Percentiles rank a stretch among this genome's conserved stretches.
Conservation (phyloP, 345 rosid species). For the Fremontodendron californicum region DNA sequence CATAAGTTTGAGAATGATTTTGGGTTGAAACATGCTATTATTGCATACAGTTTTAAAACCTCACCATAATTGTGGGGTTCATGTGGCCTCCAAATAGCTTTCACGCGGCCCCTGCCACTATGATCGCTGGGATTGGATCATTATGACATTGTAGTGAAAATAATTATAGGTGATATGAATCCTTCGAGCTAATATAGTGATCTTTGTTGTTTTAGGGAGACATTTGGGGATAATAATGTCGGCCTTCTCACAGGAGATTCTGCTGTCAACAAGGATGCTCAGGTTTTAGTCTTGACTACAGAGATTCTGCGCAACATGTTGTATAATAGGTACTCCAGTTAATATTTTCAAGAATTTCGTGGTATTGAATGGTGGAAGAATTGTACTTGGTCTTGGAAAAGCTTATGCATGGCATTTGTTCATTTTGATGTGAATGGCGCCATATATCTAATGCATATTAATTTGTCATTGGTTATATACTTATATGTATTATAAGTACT, state of each 20-base stretch:
- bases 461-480: not conserved
- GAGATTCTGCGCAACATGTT: conserved; percentile 96
- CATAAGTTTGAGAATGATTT: not conserved
- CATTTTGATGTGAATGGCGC: not conserved
- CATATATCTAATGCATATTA: not conserved
- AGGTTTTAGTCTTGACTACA: conserved; percentile 83
- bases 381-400: not conserved
- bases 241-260: conserved; percentile 95
- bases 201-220: conserved; percentile 44
- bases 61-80: not conserved
- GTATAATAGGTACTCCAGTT: conserved; percentile 65
- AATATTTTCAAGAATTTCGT: not conserved
- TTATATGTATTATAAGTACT: not conserved
- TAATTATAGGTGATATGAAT: conserved; percentile 4
- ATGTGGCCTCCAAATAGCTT: not conserved
- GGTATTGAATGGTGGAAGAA: not conserved
- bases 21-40: not conserved
- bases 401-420: not conserved
- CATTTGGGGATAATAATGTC: conserved; percentile 84
- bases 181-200: conserved; percentile 9
- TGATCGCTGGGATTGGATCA: not conserved
- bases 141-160: not conserved
- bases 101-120: not conserved
- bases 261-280: conserved; percentile 83
- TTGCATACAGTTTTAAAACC: not conserved